Evolutionary conservation across 768 basidiomycete genomes (phyloP).

Genomic region (Lentinus tigrinus): DNA sequence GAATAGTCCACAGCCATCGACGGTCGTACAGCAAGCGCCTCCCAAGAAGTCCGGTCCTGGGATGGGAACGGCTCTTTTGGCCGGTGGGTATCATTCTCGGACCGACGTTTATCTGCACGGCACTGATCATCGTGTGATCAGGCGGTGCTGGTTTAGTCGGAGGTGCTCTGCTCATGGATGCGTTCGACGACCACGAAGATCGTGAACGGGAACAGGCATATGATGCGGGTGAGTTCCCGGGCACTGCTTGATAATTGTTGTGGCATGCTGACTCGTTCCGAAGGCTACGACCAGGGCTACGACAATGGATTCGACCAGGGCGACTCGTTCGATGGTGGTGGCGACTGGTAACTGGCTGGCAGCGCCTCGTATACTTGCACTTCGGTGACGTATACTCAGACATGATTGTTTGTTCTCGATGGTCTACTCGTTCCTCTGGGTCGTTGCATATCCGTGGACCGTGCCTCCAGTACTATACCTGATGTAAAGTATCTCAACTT

Average conservation of each 20-base stretch:
- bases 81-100: constrained; percentile 36
- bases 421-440: too few species aligned
- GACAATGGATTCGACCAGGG: constrained; percentile 18
- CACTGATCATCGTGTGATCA: constrained; percentile 17
- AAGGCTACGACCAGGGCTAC: constrained; percentile 30
- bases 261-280: constrained; percentile 2
- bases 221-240: constrained; percentile 32
- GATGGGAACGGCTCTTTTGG: constrained; percentile 45
- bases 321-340: constrained; percentile 20
- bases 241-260: too few species aligned
- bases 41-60: constrained; percentile 50
- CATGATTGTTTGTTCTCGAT: not conserved
- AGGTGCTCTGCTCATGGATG: constrained; percentile 54
- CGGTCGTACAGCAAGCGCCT: constrained; percentile 34
- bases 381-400: not conserved
- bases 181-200: constrained; percentile 44
- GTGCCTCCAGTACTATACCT: too few species aligned
- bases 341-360: constrained; percentile 21
- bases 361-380: not conserved
- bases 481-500: too few species aligned
- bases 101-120: not conserved
- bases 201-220: constrained; percentile 31
- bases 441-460: too few species aligned
- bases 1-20: constrained; percentile 24
- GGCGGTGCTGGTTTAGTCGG: constrained; percentile 69